Base-by-base conservation (phyloP, 2,329 filamentous ascomycete genomes). In the Myotisia sp. region DNA sequence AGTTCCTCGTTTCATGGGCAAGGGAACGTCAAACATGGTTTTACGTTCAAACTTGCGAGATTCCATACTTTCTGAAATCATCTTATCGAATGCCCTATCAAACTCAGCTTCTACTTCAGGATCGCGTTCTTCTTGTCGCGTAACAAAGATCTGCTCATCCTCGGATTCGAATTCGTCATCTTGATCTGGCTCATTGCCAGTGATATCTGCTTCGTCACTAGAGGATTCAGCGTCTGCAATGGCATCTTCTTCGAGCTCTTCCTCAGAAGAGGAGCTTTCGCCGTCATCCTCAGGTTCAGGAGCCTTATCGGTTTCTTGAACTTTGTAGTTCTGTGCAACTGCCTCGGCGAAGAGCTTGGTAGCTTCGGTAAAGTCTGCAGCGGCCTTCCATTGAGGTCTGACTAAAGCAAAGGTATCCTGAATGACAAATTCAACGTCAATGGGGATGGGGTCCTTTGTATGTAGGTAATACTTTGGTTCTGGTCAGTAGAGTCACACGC, bases 1-100 rank as follows among this genome's bases (percentile, higher is more conserved):
- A 32, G 64, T 65, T 54, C 60, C 64, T 14, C 71, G 70, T 35
- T 84, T 79, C 60, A 98, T 86, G 0, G 90, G 90, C n/a, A 98
- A 63, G 1, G 92, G 85, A n/a, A 95, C 83, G 54, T 98, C 92
- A 50, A 98, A 94, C 33, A 90, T 70, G 18, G 82, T 76, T 59
- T 93, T 94, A 42, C 90, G 81, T 51, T 98, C 90, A 46, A 93
- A 92, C 49, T 93, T 94, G 47, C 90, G 76, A 3, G 87, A 92
- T 46, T 98, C 90, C 48, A 93, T 64, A 60, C 87, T 94, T 57
- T 98, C 90, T 33, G 86, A 74, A 87, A 98, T 95, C 74, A 98
- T 81, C 58, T 92, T 94, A 23, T 90, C 86, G 55, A 93, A 90
- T 58, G 95, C 90, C 47, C 87, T 82, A 52, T 98, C 92, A 53